Evolutionary conservation across 2,329 filamentous ascomycete species (phyloP), one percentile per base, ranked within the genome.

Genomic region (Xylariaceae sp.): DNA sequence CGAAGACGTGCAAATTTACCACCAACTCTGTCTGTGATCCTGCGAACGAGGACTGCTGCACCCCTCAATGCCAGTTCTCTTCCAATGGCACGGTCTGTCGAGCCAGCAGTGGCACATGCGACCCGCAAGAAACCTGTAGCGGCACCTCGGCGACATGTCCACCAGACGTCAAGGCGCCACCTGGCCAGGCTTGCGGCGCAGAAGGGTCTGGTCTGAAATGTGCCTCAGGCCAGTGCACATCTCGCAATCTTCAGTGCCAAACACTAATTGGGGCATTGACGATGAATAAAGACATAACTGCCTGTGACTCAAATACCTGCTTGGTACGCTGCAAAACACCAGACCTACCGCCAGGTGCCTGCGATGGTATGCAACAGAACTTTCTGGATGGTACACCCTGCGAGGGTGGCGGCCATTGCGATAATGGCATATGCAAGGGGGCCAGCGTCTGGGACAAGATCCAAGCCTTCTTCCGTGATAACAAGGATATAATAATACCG

Each of bases 141-240:
- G 95, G 95, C 54, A 84, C 75, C 45, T 80, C 82, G 7, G 85
- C 90, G 12, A 79, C 82, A 36, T 99, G 95, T 69, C 95, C 95
- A 0, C 69, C 76, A 1, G 92, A 99, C 72, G 66, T 79, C 48
- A 89, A 86, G 64, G 79, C 86, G 45, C 77, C 84, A 0, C 87
- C 98, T 71, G 95, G 87, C 61, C 79, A 84, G 3, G 75, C 76
- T 16, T 99, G 95, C 70, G 92, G 91, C 29, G 76, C 78, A 47
- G 70, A 75, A 36, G 87, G 87, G 12, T 66, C 72, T 2, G 84
- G 84, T 2, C 82, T 98, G 28, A 77, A 84, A 28, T 99, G 95
- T 71, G 92, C 95, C 26, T 93, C 90, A 41, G 95, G 95, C 11
- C 94, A 98, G 75, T 99, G 95, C 75, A 99, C 95, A 3, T 95